Base-by-base conservation (phyloP, 306 rosid species). In the Medicago arabica region DNA sequence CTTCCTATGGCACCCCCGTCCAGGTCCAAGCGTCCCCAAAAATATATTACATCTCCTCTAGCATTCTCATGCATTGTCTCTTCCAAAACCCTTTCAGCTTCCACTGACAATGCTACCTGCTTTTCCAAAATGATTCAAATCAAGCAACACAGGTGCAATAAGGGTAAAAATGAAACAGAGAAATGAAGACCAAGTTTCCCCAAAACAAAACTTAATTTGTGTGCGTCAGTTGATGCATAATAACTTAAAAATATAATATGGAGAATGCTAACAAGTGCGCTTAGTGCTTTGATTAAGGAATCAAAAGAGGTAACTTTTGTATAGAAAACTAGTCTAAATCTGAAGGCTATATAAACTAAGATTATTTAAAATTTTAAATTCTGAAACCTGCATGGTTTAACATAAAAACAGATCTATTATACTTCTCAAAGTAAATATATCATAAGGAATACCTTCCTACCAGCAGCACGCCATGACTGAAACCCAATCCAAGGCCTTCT, bases 381-480 rank as follows among this genome's bases (percentile, higher is more conserved):
- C 21, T 76, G 36, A 77, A 54, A 68, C 63, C 72, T 57, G 57
- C 16, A 9, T 40, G 64, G n/a, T 51, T 19, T 62, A 23, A 71
- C 31, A 47, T 28, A 70, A 60, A 49, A 59, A 49, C 62, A 67
- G 74, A 54, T 71, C 49, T 9, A 44, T 31, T 18, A 38, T 9
- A 53, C 19, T 57, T 18, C 31, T 23, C 25, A 31, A 17, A 41
- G 66, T 54, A 55, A 79, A 76, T 46, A 28, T 36, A 41, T 28
- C 72, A 80, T 18, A 71, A 86, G 78, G 69, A 88, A 80, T 92
- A 95, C 99, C 99, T 92, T 89, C 86, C 93, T 89, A 86, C 97
- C 97, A 85, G 96, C 91, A 67, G 99, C 99, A 67, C 78, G 99
- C 99, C 99, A 95, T 80, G 99, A 92, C 71, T 92, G 97, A 80